phyloP scores from a whole-genome alignment of 1,284 basidiomycete genomes.

The Trichosporon inkin region DNA sequence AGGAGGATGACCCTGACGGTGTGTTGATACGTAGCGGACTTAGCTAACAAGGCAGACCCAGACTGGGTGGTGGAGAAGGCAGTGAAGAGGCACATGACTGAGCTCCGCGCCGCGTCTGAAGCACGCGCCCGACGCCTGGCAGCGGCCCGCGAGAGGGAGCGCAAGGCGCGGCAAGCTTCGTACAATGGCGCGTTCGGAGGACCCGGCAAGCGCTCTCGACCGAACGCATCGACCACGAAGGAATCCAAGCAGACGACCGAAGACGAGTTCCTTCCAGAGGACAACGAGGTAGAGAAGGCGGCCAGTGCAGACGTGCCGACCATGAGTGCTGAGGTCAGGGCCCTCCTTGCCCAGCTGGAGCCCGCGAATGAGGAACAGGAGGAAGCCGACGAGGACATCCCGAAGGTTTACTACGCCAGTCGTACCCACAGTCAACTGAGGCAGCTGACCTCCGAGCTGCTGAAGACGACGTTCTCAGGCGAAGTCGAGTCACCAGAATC shows the following conservation, averaged over 20 bases:
- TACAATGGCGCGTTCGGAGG: conserved; percentile 23
- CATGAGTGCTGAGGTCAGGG: conserved; percentile 71
- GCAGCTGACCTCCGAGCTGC: conserved; percentile 82
- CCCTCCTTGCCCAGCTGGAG: conserved; percentile 66
- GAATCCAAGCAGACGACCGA: conserved; percentile 49
- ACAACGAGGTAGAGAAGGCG: conserved; percentile 52
- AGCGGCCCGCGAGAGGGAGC: conserved; percentile 62
- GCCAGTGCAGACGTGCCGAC: conserved; percentile 50
- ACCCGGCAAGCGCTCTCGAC: conserved; percentile 12
- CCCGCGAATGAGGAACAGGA: conserved; percentile 46
- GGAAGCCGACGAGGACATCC: conserved; percentile 45
- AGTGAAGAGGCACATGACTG: conserved; percentile 59
- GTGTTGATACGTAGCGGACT: neutral
- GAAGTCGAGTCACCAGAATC: neutral
- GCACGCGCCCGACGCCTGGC: conserved; percentile 62
- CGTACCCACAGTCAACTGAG: conserved; percentile 92
- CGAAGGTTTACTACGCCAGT: conserved; percentile 80
- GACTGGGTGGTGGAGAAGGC: conserved; percentile 80
- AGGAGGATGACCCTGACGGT: conserved; percentile 42
- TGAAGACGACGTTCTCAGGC: conserved; percentile 54
- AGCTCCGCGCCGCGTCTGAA: conserved; percentile 63
- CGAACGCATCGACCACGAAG: neutral
- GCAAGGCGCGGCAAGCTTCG: conserved; percentile 48
- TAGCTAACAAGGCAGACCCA: conserved; percentile 53
- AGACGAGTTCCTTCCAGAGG: conserved; percentile 63